These are phyloP conservation scores for Salix suchowensis DNA, from an alignment of 345 rosid species.

Conservation along the genomic window DNA sequence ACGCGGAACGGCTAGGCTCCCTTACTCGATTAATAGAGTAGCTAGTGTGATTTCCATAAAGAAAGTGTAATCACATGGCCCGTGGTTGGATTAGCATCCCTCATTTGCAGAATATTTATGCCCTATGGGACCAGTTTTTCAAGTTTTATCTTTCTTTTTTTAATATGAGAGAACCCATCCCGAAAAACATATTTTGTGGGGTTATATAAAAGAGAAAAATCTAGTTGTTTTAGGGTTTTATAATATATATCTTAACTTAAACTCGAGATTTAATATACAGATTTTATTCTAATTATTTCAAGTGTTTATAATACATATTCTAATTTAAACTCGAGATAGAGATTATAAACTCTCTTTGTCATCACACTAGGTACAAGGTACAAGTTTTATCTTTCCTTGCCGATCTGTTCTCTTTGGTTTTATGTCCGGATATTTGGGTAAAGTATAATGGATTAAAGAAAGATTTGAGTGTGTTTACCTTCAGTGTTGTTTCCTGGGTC, in stretches of 20 bases:
- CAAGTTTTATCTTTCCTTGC: background rate
- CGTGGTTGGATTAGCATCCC: slow-evolving; percentile 10
- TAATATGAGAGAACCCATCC: too few relatives aligned
- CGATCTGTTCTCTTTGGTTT: slow-evolving; percentile 2
- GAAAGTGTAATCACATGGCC: slow-evolving; percentile 1
- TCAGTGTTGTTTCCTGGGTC: background rate
- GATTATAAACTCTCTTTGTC: too few relatives aligned
- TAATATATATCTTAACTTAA: too few relatives aligned
- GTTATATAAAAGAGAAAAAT: too few relatives aligned
- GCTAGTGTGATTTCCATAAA: background rate
- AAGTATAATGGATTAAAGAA: background rate
- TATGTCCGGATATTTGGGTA: background rate
- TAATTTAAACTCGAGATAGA: too few relatives aligned
- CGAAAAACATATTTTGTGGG: too few relatives aligned
- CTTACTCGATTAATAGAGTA: background rate
- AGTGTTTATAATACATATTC: too few relatives aligned
- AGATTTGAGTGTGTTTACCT: background rate
- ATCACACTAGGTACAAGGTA: too few relatives aligned
- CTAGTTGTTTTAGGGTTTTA: too few relatives aligned
- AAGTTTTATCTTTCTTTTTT: background rate
- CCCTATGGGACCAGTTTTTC: background rate
- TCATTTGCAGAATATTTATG: background rate
- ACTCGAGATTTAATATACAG: too few relatives aligned
- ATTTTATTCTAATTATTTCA: too few relatives aligned
- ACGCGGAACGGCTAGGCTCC: slow-evolving; percentile 13